phyloP scores from a whole-genome alignment of 75 land plant species.

The Selaginella moellendorffii region DNA sequence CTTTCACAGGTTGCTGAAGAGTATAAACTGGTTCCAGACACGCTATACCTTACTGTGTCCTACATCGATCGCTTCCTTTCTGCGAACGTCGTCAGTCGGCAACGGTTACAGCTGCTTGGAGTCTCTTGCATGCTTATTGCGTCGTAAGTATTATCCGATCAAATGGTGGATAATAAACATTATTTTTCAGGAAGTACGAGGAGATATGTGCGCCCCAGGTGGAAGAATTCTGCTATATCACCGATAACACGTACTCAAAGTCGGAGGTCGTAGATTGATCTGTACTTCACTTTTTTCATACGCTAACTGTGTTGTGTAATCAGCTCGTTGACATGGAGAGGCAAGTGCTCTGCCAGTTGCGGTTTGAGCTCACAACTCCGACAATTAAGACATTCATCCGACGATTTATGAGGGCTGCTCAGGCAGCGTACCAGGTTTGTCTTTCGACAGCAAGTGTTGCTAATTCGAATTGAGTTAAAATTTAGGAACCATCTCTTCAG shows the following conservation, averaged over 20 bases:
- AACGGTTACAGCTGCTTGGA: slow-evolving; percentile 57
- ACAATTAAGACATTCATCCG: slow-evolving; percentile 44
- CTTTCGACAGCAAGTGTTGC: not conserved
- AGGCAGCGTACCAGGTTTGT: slow-evolving; percentile 20
- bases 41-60: slow-evolving; percentile 51
- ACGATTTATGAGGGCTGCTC: slow-evolving; percentile 29
- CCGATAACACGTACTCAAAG: slow-evolving; percentile 61
- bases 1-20: slow-evolving; percentile 61
- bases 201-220: slow-evolving; percentile 63
- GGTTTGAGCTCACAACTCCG: slow-evolving; percentile 48
- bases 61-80: slow-evolving; percentile 72
- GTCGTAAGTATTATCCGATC: slow-evolving; percentile 28
- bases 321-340: slow-evolving; percentile 52
- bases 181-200: slow-evolving; percentile 43
- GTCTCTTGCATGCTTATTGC: slow-evolving; percentile 75
- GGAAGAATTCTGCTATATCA: slow-evolving; percentile 64
- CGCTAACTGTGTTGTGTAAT: not conserved
- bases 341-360: slow-evolving; percentile 34
- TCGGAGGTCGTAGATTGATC: slow-evolving; percentile 42
- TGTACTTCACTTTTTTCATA: not conserved
- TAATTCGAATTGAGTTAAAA: not conserved
- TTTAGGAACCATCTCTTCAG: slow-evolving; percentile 14
- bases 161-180: not conserved
- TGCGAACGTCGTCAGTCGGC: slow-evolving; percentile 42
- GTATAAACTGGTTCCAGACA: slow-evolving; percentile 67